phyloP scores from a whole-genome alignment of 495 filamentous ascomycete genomes.

The Venustampulla echinocandica region DNA sequence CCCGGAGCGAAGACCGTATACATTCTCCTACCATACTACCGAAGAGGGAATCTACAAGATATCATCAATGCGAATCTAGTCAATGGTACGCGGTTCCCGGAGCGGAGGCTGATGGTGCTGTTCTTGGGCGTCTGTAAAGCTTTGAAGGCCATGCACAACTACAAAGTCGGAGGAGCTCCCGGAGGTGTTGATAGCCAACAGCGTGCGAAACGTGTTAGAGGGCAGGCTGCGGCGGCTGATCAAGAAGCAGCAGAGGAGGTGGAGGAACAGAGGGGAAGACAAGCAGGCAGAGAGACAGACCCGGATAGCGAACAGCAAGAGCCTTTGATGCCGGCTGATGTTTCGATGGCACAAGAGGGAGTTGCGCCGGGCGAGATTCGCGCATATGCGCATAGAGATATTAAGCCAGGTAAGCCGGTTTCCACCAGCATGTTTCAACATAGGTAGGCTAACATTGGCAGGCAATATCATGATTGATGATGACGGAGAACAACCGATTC shows the following conservation, averaged over 20 bases:
- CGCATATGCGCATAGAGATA: conserved; percentile 92
- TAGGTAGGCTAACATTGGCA: conserved; percentile 24
- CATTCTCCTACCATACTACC: conserved; percentile 90
- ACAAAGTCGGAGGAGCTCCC: conserved; percentile 54
- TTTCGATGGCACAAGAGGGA: conserved; percentile 61
- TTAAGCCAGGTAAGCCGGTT: conserved; percentile 71
- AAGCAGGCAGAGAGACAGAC: conserved; percentile 42
- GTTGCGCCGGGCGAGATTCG: conserved; percentile 59
- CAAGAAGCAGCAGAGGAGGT: conserved; percentile 47
- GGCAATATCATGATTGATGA: conserved; percentile 97
- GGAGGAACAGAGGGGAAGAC: conserved; percentile 33
- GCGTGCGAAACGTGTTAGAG: conserved; percentile 49
- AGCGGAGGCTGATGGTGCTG: conserved; percentile 75
- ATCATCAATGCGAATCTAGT: conserved; percentile 97
- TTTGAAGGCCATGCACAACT: conserved; percentile 83
- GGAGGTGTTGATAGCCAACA: conserved; percentile 41
- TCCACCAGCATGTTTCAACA: background rate
- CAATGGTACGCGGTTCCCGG: conserved; percentile 90
- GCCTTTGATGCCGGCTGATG: conserved; percentile 78
- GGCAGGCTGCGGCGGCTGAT: conserved; percentile 52
- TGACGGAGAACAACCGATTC: conserved; percentile 73
- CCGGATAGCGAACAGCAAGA: conserved; percentile 66
- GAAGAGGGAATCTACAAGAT: conserved; percentile 90
- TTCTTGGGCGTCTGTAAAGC: conserved; percentile 89
- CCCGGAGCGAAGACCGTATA: conserved; percentile 86